Percentiles rank a stretch among this genome's conserved stretches.
Conservation (phyloP, 371 early-diverging fungal genomes). For the Mucor mucedo region DNA sequence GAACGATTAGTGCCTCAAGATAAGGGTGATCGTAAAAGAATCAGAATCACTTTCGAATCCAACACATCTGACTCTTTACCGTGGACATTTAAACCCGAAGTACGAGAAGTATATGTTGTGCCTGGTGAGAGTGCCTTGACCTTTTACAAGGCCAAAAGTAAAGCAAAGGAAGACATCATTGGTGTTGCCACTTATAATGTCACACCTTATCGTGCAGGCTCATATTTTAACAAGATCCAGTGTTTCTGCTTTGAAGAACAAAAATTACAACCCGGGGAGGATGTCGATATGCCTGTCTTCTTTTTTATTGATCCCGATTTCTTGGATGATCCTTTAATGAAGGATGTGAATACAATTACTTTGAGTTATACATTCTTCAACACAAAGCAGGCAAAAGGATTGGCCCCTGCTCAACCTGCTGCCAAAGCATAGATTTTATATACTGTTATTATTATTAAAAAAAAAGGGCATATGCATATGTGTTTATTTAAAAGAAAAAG, state of each 20-base stretch:
- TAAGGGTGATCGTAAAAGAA: conserved; percentile 54
- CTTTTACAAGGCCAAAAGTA: conserved; percentile 95
- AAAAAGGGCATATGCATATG: not conserved
- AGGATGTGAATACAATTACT: conserved; percentile 92
- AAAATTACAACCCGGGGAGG: conserved; percentile 87
- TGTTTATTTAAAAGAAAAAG: conserved; percentile 1
- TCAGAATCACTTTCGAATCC: conserved; percentile 86
- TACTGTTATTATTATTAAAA: conserved; percentile 3
- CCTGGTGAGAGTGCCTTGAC: conserved; percentile 98
- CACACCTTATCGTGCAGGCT: conserved; percentile 90
- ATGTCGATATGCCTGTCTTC: conserved; percentile 99
- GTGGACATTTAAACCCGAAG: conserved; percentile 93
- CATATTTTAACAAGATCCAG: conserved; percentile 98
- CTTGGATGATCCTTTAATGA: conserved; percentile 93
- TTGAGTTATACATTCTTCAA: conserved; percentile 94
- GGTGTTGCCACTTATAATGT: conserved; percentile 99
- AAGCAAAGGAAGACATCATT: conserved; percentile 87
- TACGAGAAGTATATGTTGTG: conserved; percentile 80
- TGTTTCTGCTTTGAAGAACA: conserved; percentile 99
- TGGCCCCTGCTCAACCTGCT: conserved; percentile 32
- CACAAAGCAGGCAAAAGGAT: conserved; percentile 59
- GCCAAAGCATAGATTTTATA: conserved; percentile 6
- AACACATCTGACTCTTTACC: conserved; percentile 81
- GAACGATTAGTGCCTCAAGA: conserved; percentile 67
- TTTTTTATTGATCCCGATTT: conserved; percentile 98